Percentiles rank a stretch among this genome's conserved stretches.
These are phyloP conservation scores for Blepharisma undulans DNA, from an alignment of 169 alveolate genomes.

Conservation along the genomic window DNA sequence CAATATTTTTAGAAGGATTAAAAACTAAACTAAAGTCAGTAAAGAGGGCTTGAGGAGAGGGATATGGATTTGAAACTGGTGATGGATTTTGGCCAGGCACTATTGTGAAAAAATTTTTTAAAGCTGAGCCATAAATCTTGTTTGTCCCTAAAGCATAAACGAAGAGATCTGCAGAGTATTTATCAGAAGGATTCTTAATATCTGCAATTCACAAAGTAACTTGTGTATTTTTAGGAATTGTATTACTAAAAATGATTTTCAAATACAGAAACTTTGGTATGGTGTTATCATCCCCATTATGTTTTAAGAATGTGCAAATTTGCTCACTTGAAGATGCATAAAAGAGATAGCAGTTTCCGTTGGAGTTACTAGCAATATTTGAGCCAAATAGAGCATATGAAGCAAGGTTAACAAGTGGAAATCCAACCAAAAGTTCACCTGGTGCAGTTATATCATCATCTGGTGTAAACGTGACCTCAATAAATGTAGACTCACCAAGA, in stretches of 20 bases:
- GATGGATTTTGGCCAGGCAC: background rate
- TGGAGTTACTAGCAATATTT: background rate
- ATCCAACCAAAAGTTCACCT: background rate
- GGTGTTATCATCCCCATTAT: background rate
- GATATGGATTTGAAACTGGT: background rate
- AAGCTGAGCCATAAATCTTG: background rate
- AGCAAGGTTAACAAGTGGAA: background rate
- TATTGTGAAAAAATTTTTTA: background rate
- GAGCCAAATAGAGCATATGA: background rate
- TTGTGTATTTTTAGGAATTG: background rate
- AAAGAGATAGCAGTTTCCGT: background rate
- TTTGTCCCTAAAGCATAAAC: background rate
- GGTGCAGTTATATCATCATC: background rate
- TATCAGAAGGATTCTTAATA: background rate
- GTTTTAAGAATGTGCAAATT: background rate
- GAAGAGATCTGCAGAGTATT: background rate
- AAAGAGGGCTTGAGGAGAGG: background rate
- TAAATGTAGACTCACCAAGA: background rate
- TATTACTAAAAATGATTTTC: background rate
- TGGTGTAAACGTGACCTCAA: background rate
- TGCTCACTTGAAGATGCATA: background rate
- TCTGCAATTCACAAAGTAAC: background rate
- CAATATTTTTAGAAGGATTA: background rate
- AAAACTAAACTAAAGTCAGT: background rate
- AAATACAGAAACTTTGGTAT: background rate